Percentiles rank a stretch among this genome's conserved stretches.
Evolutionary conservation across 306 rosid species (phyloP).

Genomic region (Acmispon strigosus): DNA sequence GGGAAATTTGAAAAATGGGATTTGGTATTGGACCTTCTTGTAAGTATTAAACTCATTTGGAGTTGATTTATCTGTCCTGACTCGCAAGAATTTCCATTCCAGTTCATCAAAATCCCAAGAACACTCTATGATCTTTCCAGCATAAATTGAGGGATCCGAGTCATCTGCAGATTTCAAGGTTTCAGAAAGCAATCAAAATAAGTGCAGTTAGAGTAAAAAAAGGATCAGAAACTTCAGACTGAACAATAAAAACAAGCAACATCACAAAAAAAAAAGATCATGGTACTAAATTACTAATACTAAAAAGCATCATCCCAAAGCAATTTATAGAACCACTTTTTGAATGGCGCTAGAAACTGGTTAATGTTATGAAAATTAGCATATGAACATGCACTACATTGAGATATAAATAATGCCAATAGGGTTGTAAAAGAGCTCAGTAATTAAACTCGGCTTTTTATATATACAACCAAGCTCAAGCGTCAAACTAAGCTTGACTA

Average conservation of each 20-base stretch:
- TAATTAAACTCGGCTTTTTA: neutral
- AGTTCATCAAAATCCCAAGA: slow-evolving; percentile 55
- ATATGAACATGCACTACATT: neutral
- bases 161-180: slow-evolving; percentile 51
- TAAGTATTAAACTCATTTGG: slow-evolving; percentile 90
- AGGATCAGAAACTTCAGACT: neutral
- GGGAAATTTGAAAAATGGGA: neutral
- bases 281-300: neutral
- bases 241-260: neutral
- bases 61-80: slow-evolving; percentile 76
- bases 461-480: neutral
- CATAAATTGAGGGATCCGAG: slow-evolving; percentile 53
- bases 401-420: neutral
- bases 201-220: neutral
- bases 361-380: neutral
- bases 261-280: neutral
- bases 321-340: neutral
- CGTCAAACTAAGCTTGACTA: neutral
- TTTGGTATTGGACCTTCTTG: slow-evolving; percentile 50
- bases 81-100: slow-evolving; percentile 70
- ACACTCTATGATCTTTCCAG: slow-evolving; percentile 89
- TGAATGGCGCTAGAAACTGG: neutral
- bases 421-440: neutral
- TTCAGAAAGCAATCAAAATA: slow-evolving; percentile 15
- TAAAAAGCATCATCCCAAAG: neutral